Evolutionary conservation across 441 rosid species (phyloP).

Genomic region (Isatis lusitanica): DNA sequence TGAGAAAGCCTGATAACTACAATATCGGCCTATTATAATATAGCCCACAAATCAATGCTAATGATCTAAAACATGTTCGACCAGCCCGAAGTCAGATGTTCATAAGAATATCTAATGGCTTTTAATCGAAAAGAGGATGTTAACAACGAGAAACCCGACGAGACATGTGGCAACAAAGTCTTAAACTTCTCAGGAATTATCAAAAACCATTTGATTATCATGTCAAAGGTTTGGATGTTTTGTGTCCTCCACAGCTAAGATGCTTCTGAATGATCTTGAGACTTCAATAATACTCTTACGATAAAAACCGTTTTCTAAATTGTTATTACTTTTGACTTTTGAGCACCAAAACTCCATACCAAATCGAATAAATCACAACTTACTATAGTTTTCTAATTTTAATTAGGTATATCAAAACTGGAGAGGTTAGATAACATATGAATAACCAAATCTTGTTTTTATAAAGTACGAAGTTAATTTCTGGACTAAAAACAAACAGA

Average conservation of each 20-base stretch:
- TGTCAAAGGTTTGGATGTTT: not conserved
- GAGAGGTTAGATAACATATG: no score
- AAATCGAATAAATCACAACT: not conserved
- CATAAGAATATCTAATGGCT: not conserved
- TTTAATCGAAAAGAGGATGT: not conserved
- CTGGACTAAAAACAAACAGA: not conserved
- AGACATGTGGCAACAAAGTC: not conserved
- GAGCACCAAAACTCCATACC: not conserved
- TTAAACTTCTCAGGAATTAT: not conserved
- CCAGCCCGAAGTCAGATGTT: not conserved
- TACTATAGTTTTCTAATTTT: no score
- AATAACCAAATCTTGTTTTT: no score
- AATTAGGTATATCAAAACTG: no score
- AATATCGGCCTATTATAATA: not conserved
- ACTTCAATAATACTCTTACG: no score
- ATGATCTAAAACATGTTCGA: not conserved
- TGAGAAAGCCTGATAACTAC: not conserved
- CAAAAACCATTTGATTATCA: not conserved
- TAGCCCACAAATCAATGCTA: not conserved
- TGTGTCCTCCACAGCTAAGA: not conserved
- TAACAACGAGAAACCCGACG: not conserved
- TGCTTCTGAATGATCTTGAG: not conserved
- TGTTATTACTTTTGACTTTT: not conserved
- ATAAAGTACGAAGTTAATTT: no score
- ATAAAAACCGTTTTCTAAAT: not conserved